phyloP scores from a whole-genome alignment of 2,329 filamentous ascomycete genomes.

The Penicillium sp. region DNA sequence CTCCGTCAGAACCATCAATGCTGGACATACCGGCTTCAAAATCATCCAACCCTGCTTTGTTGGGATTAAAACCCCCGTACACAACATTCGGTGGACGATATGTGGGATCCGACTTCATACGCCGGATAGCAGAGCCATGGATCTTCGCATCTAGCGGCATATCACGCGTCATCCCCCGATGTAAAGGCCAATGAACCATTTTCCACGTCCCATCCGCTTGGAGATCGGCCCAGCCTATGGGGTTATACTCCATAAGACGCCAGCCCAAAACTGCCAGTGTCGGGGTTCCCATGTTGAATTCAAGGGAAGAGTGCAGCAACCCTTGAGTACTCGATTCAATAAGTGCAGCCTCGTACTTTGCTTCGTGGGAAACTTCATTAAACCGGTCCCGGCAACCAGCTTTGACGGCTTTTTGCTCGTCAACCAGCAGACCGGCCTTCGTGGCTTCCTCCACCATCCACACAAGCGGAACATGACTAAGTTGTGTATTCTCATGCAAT shows the following conservation, averaged over 20 bases:
- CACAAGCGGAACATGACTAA: conserved; percentile 68
- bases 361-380: conserved; percentile 39
- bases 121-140: conserved; percentile 70
- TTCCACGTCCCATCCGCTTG: conserved; percentile 61
- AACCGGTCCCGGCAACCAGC: too few species aligned
- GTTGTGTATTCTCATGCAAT: conserved; percentile 55
- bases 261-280: conserved; percentile 64
- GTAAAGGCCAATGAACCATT: conserved; percentile 74
- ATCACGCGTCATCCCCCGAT: conserved; percentile 72
- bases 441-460: conserved; percentile 73
- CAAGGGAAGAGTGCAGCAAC: conserved; percentile 68
- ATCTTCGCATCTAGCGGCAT: conserved; percentile 69
- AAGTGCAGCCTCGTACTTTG: too few species aligned
- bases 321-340: conserved; percentile 34
- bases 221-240: conserved; percentile 75
- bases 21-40: conserved; percentile 18
- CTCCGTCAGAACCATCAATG: conserved; percentile 14
- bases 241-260: conserved; percentile 76
- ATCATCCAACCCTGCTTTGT: conserved; percentile 62
- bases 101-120: conserved; percentile 63
- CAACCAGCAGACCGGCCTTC: conserved; percentile 68
- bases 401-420: conserved; percentile 48
- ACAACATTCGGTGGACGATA: conserved; percentile 75
- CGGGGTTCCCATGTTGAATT: conserved; percentile 59
- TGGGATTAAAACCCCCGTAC: too few species aligned